These are phyloP conservation scores for Fagopyrum homotropicum DNA, from an alignment of 148 eudicot genomes.

Conservation along the genomic window DNA sequence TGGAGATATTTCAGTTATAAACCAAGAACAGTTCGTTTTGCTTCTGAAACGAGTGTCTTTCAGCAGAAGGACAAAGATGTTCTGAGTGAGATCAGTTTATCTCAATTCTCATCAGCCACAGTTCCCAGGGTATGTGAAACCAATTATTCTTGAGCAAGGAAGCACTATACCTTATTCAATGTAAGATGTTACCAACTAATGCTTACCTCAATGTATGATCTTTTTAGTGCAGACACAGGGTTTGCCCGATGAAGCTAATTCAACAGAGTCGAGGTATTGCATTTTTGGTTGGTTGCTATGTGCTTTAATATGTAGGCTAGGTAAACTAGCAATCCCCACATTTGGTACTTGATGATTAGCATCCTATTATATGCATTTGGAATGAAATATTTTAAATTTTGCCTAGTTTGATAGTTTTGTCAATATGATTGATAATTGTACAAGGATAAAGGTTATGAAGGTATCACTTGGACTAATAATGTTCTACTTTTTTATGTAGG, in stretches of 20 bases:
- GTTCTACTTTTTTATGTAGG: conserved; percentile 33
- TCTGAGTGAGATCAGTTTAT: conserved; percentile 34
- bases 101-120: conserved; percentile 69
- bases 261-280: conserved; percentile 24
- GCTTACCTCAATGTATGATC: conserved; percentile 5
- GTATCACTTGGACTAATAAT: conserved; percentile 15
- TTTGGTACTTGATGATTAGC: background rate
- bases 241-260: conserved; percentile 13
- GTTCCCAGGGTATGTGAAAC: conserved; percentile 48
- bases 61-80: conserved; percentile 23
- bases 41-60: conserved; percentile 35
- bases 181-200: background rate
- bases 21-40: conserved; percentile 51
- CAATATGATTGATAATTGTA: background rate
- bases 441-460: conserved; percentile 5
- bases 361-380: background rate
- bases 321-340: background rate
- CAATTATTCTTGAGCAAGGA: background rate
- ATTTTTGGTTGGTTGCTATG: background rate
- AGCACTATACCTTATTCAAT: background rate
- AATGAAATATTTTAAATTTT: background rate
- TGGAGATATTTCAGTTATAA: conserved; percentile 65
- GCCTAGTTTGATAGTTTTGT: background rate
- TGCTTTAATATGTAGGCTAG: background rate
- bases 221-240: conserved; percentile 21